Evolutionary conservation across 1,284 basidiomycete genomes (phyloP).

Genomic region (Heliocybe sulcata): DNA sequence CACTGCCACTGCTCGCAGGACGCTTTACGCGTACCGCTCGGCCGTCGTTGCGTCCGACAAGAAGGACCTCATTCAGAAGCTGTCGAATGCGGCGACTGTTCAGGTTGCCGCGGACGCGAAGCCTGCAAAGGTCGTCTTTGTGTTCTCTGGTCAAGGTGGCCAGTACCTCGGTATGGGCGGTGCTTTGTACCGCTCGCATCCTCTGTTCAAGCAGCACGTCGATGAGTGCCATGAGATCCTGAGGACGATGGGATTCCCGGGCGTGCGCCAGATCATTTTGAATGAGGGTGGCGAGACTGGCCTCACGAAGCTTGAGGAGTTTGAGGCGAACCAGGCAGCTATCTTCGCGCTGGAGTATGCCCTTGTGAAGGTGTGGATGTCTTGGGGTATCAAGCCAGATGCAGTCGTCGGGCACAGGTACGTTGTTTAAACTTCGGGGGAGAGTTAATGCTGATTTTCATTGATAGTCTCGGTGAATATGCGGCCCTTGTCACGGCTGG

Average conservation of each 20-base stretch:
- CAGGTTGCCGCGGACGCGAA: slow-evolving; percentile 18
- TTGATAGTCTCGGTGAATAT: slow-evolving; percentile 59
- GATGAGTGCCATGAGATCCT: slow-evolving; percentile 52
- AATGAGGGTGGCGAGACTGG: slow-evolving; percentile 14
- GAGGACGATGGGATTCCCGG: slow-evolving; percentile 37
- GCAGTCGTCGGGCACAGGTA: slow-evolving; percentile 65
- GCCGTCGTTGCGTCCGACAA: slow-evolving; percentile 34
- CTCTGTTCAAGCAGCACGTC: slow-evolving; percentile 39
- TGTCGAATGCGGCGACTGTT: slow-evolving; percentile 27
- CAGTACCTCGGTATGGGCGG: slow-evolving; percentile 62
- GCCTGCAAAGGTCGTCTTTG: slow-evolving; percentile 37
- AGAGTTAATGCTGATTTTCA: slow-evolving; percentile 4
- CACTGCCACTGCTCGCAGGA: slow-evolving; percentile 56
- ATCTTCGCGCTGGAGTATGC: slow-evolving; percentile 57
- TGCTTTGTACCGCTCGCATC: slow-evolving; percentile 39
- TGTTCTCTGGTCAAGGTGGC: slow-evolving; percentile 67
- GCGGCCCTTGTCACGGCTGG: slow-evolving; percentile 53
- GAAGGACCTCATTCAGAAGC: slow-evolving; percentile 36
- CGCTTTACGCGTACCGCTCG: slow-evolving; percentile 45
- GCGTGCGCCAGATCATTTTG: slow-evolving; percentile 39
- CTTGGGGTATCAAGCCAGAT: slow-evolving; percentile 52
- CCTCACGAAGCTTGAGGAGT: slow-evolving; percentile 20
- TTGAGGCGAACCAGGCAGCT: slow-evolving; percentile 45
- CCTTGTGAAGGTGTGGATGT: slow-evolving; percentile 51
- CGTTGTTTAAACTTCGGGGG: not conserved